These are phyloP conservation scores for Leccinum subgranulosum DNA, from an alignment of 768 basidiomycete genomes.

Conservation along the genomic window DNA sequence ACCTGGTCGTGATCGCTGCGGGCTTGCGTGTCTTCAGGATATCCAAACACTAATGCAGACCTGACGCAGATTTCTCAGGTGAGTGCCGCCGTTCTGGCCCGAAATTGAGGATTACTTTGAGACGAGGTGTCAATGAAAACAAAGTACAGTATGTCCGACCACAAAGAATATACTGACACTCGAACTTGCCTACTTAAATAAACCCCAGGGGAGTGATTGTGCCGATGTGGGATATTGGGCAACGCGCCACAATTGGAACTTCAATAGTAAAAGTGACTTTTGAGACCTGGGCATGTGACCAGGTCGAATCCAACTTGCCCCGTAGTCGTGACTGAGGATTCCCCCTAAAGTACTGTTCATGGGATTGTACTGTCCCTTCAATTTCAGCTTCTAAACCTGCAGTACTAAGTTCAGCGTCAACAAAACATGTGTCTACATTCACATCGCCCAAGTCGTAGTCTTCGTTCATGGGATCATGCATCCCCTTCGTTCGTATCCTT, in stretches of 20 bases:
- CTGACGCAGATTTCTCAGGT: not conserved
- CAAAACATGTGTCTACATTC: not conserved
- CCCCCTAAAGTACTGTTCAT: not conserved
- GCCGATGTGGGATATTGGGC: not conserved
- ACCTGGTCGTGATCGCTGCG: not conserved
- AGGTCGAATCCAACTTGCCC: not conserved
- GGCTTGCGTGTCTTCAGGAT: not conserved
- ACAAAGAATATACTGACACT: not conserved
- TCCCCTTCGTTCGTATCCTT: not conserved
- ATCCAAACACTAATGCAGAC: not conserved
- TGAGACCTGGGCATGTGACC: not conserved
- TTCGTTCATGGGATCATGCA: not conserved
- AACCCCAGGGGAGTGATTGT: not conserved
- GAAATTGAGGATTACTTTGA: not conserved
- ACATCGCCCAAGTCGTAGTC: not conserved
- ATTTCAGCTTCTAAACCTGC: not conserved
- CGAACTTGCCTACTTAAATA: not conserved
- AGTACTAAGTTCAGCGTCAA: not conserved
- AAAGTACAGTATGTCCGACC: not conserved
- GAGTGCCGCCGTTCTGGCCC: not conserved
- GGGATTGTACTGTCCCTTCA: not conserved
- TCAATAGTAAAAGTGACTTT: not conserved
- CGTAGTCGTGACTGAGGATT: not conserved
- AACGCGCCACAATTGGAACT: not conserved
- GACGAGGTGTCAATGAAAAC: not conserved